These are phyloP conservation scores for Rhizophora mangle DNA, from an alignment of 345 rosid genomes.

Conservation along the genomic window DNA sequence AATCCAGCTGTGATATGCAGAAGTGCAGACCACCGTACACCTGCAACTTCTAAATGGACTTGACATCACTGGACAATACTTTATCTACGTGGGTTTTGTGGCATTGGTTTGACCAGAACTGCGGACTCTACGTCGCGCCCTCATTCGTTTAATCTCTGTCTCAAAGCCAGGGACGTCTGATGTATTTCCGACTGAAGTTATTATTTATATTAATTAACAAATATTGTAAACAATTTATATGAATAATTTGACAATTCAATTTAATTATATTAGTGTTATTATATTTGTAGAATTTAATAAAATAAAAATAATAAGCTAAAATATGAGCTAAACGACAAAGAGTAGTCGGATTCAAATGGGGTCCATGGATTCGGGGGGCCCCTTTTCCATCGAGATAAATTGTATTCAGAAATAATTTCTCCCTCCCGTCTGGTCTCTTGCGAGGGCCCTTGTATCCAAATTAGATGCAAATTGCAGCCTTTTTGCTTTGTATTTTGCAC, in stretches of 20 bases:
- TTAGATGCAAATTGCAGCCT: no score
- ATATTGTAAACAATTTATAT: no score
- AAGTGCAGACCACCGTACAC: slow-evolving; percentile 23
- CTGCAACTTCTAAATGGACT: not conserved
- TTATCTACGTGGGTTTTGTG: not conserved
- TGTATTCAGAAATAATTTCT: not conserved
- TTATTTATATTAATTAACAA: not conserved
- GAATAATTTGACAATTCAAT: not conserved
- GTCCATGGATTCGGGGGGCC: slow-evolving; percentile 35
- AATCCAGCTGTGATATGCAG: slow-evolving; percentile 10
- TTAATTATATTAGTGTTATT: not conserved
- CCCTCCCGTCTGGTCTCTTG: not conserved
- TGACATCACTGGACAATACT: not conserved
- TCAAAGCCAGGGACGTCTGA: slow-evolving; percentile 1
- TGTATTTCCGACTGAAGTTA: not conserved
- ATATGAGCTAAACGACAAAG: slow-evolving; percentile 14
- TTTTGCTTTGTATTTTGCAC: no score
- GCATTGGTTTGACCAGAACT: slow-evolving; percentile 7
- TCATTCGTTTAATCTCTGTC: not conserved
- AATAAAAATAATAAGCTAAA: not conserved
- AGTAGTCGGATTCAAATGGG: not conserved
- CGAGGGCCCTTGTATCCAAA: not conserved
- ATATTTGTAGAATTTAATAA: no score
- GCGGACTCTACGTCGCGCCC: slow-evolving; percentile 6
- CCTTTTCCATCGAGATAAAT: slow-evolving; percentile 2